phyloP scores from a whole-genome alignment of 768 basidiomycete genomes.

The Boletus subcaerulescens region DNA sequence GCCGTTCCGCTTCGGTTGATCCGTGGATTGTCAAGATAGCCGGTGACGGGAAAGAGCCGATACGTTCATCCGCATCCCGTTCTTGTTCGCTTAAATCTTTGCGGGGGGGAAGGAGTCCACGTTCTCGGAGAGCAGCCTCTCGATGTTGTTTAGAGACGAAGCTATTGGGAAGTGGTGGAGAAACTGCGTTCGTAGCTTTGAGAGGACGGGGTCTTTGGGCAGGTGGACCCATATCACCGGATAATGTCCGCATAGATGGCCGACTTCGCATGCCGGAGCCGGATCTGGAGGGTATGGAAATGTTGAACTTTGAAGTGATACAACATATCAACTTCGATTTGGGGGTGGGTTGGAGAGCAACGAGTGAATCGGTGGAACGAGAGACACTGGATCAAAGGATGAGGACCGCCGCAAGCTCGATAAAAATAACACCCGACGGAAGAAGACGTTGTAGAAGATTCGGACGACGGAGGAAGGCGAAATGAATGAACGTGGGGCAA shows the following conservation, averaged over 20 bases:
- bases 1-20: slow-evolving; percentile 46
- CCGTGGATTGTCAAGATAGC: slow-evolving; percentile 10
- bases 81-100: slow-evolving; percentile 37
- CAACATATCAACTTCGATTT: slow-evolving; percentile 29
- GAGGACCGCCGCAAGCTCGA: neutral
- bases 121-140: slow-evolving; percentile 58
- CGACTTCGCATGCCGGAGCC: slow-evolving; percentile 10
- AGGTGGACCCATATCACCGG: neutral
- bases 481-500: neutral
- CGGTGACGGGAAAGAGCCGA: slow-evolving; percentile 36
- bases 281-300: slow-evolving; percentile 19
- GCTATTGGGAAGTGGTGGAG: slow-evolving; percentile 21
- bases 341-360: neutral
- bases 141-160: slow-evolving; percentile 22
- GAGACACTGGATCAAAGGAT: neutral
- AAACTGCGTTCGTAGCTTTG: neutral
- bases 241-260: slow-evolving; percentile 11
- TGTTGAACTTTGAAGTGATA: slow-evolving; percentile 27
- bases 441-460: neutral
- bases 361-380: neutral
- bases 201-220: slow-evolving; percentile 2
- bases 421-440: neutral
- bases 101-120: slow-evolving; percentile 52
- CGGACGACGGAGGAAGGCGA: no score
- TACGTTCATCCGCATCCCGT: slow-evolving; percentile 42